phyloP scores from a whole-genome alignment of 2,329 filamentous ascomycete species.

The Lachnellula occidentalis region DNA sequence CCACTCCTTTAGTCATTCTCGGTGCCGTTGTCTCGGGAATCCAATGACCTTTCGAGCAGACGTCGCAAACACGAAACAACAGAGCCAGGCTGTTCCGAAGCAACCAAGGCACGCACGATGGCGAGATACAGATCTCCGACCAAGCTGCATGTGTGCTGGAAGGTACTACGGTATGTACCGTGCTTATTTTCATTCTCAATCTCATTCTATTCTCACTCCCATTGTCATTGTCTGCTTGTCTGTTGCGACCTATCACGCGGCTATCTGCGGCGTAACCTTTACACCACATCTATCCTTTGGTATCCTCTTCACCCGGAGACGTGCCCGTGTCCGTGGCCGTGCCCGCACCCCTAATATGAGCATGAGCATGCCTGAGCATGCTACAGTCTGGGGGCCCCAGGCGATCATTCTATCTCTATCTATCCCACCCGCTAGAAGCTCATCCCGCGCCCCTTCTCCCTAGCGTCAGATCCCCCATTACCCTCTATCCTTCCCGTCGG shows the following conservation, averaged over 20 bases:
- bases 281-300: constrained; percentile 7
- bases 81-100: constrained; percentile 1
- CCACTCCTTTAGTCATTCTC: background rate
- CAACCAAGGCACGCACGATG: constrained; percentile 9
- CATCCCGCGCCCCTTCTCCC: background rate
- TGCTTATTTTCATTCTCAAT: no score
- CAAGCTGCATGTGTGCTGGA: constrained; percentile 1
- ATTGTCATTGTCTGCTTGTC: background rate
- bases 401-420: background rate
- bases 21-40: constrained; percentile 10
- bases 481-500: background rate
- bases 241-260: constrained; percentile 10
- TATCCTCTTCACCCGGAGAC: background rate
- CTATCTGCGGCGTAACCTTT: constrained; percentile 16
- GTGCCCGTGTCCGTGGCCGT: no score
- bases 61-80: background rate
- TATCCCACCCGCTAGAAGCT: background rate
- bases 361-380: no score
- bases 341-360: background rate
- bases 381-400: background rate
- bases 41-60: background rate
- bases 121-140: constrained; percentile 17
- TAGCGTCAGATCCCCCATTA: background rate
- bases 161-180: background rate
- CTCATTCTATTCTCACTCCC: no score